Evolutionary conservation across 164 flowering plant genomes (phyloP).

Genomic region (Liquidambar formosana): DNA sequence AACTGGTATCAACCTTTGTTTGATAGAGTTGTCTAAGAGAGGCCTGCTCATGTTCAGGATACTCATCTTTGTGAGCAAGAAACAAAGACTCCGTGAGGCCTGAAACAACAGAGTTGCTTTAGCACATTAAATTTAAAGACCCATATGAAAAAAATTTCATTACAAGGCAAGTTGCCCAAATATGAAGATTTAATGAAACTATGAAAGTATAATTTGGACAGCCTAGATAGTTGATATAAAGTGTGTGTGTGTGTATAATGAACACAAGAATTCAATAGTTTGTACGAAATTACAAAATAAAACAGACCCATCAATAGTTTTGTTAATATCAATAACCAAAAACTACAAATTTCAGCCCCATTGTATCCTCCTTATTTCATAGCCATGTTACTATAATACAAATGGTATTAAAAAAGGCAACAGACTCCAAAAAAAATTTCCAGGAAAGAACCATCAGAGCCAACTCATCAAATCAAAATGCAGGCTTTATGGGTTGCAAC

Average conservation of each 20-base stretch:
- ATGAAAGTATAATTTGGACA: too few relatives aligned
- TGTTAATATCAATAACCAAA: background rate
- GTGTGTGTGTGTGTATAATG: too few relatives aligned
- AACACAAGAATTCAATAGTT: too few relatives aligned
- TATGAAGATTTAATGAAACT: too few relatives aligned
- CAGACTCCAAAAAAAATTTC: background rate
- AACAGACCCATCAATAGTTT: background rate
- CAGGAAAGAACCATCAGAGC: background rate
- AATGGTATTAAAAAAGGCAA: background rate
- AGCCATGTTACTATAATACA: background rate
- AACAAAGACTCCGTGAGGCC: slow-evolving; percentile 93
- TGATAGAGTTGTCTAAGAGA: slow-evolving; percentile 85
- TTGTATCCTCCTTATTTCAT: background rate
- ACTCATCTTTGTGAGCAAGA: slow-evolving; percentile 84
- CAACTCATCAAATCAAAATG: background rate
- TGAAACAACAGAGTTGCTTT: slow-evolving; percentile 29
- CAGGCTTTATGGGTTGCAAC: background rate
- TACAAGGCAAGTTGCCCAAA: too few relatives aligned
- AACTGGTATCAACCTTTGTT: slow-evolving; percentile 60
- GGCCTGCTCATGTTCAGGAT: slow-evolving; percentile 93
- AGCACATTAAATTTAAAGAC: too few relatives aligned
- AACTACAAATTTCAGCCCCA: background rate
- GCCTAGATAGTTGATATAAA: too few relatives aligned
- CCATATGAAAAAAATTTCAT: too few relatives aligned
- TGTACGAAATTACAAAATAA: background rate